Conservation (phyloP, 352 stramenopile genomes). For the Phytopythium delawarense region DNA sequence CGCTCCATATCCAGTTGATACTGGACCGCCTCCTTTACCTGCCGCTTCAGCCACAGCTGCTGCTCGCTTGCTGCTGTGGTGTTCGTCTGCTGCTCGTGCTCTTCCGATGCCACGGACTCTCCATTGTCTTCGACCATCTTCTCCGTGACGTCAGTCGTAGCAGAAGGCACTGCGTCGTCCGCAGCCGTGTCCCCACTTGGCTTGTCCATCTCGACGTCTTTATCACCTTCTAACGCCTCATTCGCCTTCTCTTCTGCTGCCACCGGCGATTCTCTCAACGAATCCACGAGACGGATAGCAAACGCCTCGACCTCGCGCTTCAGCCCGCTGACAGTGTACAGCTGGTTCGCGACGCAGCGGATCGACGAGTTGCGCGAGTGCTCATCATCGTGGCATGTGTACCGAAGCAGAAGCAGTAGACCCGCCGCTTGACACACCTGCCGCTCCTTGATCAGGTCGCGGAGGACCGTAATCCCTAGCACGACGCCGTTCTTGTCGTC, state of each 20-base stretch:
- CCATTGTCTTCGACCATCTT: conserved; percentile 2
- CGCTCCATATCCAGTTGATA: conserved; percentile 18
- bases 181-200: conserved; percentile 7
- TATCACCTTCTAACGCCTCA: background rate
- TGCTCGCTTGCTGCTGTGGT: background rate
- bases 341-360: conserved; percentile 73
- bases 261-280: conserved; percentile 24
- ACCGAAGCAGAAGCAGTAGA: conserved; percentile 64
- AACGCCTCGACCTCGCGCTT: conserved; percentile 61
- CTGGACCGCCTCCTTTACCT: conserved; percentile 22
- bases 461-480: conserved; percentile 66
- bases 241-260: conserved; percentile 9
- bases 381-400: conserved; percentile 61
- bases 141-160: background rate
- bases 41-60: conserved; percentile 19
- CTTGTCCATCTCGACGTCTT: conserved; percentile 24
- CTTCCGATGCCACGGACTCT: background rate
- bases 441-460: conserved; percentile 67
- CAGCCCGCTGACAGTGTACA: conserved; percentile 52
- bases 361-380: conserved; percentile 66
- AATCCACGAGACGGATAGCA: conserved; percentile 53
- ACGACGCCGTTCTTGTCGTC: conserved; percentile 52
- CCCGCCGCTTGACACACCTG: conserved; percentile 44
- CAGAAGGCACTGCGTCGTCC: background rate
- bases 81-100: conserved; percentile 2